A percentile compares a stretch with the other conserved stretches of the same genome.
phyloP scores from a whole-genome alignment of 2,329 filamentous ascomycete species.

The Thelonectria discophora region DNA sequence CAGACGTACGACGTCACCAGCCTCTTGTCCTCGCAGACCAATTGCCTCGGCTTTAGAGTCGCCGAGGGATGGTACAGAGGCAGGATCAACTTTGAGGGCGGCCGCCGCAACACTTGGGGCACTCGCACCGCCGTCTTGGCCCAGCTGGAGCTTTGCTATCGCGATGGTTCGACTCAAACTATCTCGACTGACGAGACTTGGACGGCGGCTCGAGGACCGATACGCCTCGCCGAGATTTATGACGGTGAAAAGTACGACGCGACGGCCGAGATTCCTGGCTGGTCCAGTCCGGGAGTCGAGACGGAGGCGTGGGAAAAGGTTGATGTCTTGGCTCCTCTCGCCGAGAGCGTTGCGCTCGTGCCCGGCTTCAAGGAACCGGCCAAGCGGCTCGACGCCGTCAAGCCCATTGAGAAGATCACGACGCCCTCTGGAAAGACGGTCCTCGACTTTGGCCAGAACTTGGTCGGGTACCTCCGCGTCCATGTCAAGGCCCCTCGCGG shows the following conservation, averaged over 20 bases:
- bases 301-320: slow-evolving; percentile 29
- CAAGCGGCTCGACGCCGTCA: slow-evolving; percentile 16
- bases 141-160: slow-evolving; percentile 50
- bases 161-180: slow-evolving; percentile 41
- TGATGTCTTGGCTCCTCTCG: slow-evolving; percentile 21
- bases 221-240: slow-evolving; percentile 56
- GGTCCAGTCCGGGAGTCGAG: slow-evolving; percentile 21
- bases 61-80: slow-evolving; percentile 61
- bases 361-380: slow-evolving; percentile 54
- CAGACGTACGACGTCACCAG: slow-evolving; percentile 60
- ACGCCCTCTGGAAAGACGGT: slow-evolving; percentile 55
- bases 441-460: slow-evolving; percentile 67
- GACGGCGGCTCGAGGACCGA: slow-evolving; percentile 47
- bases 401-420: slow-evolving; percentile 37
- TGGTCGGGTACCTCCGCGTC: slow-evolving; percentile 60
- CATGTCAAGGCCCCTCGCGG: slow-evolving; percentile 49
- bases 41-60: slow-evolving; percentile 43
- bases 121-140: slow-evolving; percentile 51
- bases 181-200: slow-evolving; percentile 52
- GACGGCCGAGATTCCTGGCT: slow-evolving; percentile 34
- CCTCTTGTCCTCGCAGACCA: slow-evolving; percentile 41
- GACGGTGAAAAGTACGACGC: slow-evolving; percentile 63
- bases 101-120: slow-evolving; percentile 47
- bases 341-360: slow-evolving; percentile 41
- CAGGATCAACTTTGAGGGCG: slow-evolving; percentile 44